Percentiles rank a stretch among this genome's conserved stretches.
Evolutionary conservation across 2,329 filamentous ascomycete genomes (phyloP).

Genomic region (Calcarisporium arbuscula): DNA sequence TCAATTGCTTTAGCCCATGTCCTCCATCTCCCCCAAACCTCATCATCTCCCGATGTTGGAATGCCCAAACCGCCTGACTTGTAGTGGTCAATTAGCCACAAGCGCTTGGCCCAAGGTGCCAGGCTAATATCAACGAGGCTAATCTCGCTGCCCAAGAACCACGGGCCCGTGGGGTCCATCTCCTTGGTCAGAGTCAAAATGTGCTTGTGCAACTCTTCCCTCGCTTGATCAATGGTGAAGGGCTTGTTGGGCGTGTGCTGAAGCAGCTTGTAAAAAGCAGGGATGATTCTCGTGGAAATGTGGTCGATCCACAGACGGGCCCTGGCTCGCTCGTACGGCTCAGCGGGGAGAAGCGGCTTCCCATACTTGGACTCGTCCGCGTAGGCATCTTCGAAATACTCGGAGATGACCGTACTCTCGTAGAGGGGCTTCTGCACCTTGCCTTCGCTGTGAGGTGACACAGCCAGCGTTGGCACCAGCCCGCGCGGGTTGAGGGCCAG

Average conservation of each 20-base stretch:
- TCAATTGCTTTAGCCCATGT: slow-evolving; percentile 57
- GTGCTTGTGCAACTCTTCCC: slow-evolving; percentile 50
- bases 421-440: slow-evolving; percentile 53
- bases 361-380: slow-evolving; percentile 35
- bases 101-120: slow-evolving; percentile 64
- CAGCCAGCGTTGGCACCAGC: slow-evolving; percentile 63
- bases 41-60: slow-evolving; percentile 40
- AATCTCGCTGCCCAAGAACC: slow-evolving; percentile 59
- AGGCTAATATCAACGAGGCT: slow-evolving; percentile 64
- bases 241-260: slow-evolving; percentile 47
- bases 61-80: slow-evolving; percentile 51
- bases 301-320: slow-evolving; percentile 71
- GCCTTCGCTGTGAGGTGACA: slow-evolving; percentile 26
- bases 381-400: slow-evolving; percentile 71
- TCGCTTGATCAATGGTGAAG: slow-evolving; percentile 45
- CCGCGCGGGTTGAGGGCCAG: slow-evolving; percentile 68
- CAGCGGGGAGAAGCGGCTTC: slow-evolving; percentile 48
- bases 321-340: slow-evolving; percentile 58
- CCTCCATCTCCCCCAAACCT: slow-evolving; percentile 58
- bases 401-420: slow-evolving; percentile 66
- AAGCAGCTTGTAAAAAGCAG: slow-evolving; percentile 58
- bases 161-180: slow-evolving; percentile 53
- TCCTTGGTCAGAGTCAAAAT: slow-evolving; percentile 56
- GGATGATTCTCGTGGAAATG: slow-evolving; percentile 59
- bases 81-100: slow-evolving; percentile 72